Base-by-base conservation (phyloP, 2,329 filamentous ascomycete genomes). In the Fusarium xyrophilum region DNA sequence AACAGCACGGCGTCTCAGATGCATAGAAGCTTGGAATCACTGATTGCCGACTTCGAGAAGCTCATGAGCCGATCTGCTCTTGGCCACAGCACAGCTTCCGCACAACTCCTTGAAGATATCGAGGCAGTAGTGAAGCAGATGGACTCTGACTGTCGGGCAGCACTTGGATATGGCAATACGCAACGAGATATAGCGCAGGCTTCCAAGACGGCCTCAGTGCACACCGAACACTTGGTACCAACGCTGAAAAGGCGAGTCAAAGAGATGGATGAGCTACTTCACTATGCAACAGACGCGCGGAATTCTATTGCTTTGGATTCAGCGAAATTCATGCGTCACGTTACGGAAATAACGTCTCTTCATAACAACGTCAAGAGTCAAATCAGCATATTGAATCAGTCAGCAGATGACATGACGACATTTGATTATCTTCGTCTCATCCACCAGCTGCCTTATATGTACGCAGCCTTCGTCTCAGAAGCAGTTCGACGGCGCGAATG, bases 381-480 rank as follows among this genome's bases (percentile, higher is more conserved):
- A 68, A 89, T 97, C 63, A 88, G 88, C 57, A 84, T 86, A 5
- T 80, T 97, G 44, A 89, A 90, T 67, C 84, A 92, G 50, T 88
- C 91, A 11, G 87, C 91, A 62, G 91, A 96, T 63, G 91, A 92
- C 46, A 85, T 91, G 75, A 88, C 92, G 33, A 90, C 91, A 0
- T 94, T 97, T 76, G 91, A 97, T 67, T 87, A 92, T 40, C 84
- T 99, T 25, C 89, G 90, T 21, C 84, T 93, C 25, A 90, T 97
- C 36, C 90, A 94, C 43, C 89, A 94, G 67, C 85, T 98, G 32
- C 96, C 96, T 1, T 90, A 91, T 59, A 89, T 97, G 72, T 99
- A 98, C 76, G 94, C 94, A 1, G 94, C 93, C 5, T 91, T 97
- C 61, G 82, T 97, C 23, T 87, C 93, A 6, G 96, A 99, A 79